phyloP scores from a whole-genome alignment of 1,139 yeast genomes.

The Magnusiomyces magnusii region DNA sequence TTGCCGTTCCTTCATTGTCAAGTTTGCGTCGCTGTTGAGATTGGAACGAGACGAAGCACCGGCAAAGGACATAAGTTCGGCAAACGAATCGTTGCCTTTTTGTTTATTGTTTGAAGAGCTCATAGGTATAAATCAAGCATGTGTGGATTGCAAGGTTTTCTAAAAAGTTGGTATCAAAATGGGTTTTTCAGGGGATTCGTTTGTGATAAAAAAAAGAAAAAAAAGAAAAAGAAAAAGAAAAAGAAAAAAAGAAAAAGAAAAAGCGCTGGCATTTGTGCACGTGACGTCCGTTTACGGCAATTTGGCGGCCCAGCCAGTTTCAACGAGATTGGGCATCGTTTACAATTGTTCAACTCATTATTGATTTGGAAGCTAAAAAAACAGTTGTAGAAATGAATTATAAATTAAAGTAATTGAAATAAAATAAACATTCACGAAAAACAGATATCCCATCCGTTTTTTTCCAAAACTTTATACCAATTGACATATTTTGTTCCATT shows the following conservation, averaged over 20 bases:
- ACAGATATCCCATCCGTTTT: conserved; percentile 69
- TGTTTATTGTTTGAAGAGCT: not conserved
- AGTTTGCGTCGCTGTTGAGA: conserved; percentile 16
- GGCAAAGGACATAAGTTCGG: conserved; percentile 20
- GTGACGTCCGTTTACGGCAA: not conserved
- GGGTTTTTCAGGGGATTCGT: no score
- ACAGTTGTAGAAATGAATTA: not conserved
- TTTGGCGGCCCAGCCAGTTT: not conserved
- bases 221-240: no score
- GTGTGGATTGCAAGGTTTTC: no score
- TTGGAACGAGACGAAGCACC: conserved; percentile 14
- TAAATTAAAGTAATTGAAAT: not conserved
- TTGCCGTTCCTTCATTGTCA: conserved; percentile 27
- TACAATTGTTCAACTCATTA: not conserved
- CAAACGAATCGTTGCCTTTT: conserved; percentile 20
- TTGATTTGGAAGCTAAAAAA: no score
- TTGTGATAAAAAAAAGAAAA: no score
- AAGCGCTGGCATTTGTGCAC: not conserved
- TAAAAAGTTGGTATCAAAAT: no score
- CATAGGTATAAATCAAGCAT: no score
- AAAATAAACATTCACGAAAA: conserved; percentile 43
- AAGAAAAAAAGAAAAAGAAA: no score
- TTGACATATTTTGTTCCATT: conserved; percentile 46
- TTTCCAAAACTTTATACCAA: conserved; percentile 61
- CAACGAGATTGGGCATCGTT: no score